Conservation (phyloP, 805 yeast genomes). For the Kuraishia borneana region DNA sequence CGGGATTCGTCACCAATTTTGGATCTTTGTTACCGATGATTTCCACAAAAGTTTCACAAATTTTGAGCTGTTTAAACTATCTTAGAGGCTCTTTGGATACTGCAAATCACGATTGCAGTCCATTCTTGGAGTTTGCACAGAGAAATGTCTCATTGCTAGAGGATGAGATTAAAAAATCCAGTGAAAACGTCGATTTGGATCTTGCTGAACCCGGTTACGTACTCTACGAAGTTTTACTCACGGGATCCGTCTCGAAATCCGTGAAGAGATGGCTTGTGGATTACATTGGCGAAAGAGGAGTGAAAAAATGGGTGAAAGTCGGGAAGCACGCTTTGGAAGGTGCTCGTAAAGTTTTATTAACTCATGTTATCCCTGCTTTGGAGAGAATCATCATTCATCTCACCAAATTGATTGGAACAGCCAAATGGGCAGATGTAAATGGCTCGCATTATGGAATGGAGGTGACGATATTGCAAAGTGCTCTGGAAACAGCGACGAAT, state of each 20-base stretch:
- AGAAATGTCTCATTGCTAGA: constrained; percentile 23
- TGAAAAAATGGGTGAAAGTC: constrained; percentile 39
- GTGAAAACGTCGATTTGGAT: constrained; percentile 6
- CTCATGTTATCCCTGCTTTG: constrained; percentile 39
- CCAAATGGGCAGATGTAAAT: constrained; percentile 22
- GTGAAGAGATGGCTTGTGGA: constrained; percentile 52
- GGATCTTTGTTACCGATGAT: constrained; percentile 20
- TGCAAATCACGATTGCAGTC: constrained; percentile 19
- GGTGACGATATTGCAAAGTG: not conserved
- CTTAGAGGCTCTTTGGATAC: constrained; percentile 19
- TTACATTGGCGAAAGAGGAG: constrained; percentile 57
- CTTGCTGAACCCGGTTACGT: constrained; percentile 22
- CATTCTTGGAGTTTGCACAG: constrained; percentile 24
- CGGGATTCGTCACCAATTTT: constrained; percentile 15
- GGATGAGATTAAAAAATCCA: constrained; percentile 18
- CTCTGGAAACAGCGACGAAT: not conserved
- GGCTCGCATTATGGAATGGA: constrained; percentile 7
- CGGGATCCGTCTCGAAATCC: constrained; percentile 40
- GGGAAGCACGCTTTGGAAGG: constrained; percentile 42
- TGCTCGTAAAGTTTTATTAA: constrained; percentile 32
- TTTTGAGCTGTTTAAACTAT: constrained; percentile 21
- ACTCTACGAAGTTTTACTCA: constrained; percentile 35
- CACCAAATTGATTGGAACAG: constrained; percentile 26
- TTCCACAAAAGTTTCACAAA: constrained; percentile 21
- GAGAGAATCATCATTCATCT: constrained; percentile 43